Evolutionary conservation across 371 early-diverging fungal genomes (phyloP).

Genomic region (Zychaea mexicana): DNA sequence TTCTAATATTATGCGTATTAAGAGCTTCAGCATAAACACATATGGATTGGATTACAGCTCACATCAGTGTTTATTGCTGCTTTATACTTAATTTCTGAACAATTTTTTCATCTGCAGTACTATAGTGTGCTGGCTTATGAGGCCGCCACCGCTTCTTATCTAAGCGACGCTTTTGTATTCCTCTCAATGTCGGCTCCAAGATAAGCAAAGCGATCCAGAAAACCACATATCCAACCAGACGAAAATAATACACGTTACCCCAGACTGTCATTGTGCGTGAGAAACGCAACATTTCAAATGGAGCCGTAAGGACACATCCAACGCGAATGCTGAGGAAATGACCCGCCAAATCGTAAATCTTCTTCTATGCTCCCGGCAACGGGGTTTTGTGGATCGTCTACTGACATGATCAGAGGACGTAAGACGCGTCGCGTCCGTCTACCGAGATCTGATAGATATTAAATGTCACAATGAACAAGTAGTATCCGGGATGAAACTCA

Average conservation of each 20-base stretch:
- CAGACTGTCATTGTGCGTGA: constrained; percentile 63
- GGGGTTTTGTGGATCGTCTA: constrained; percentile 36
- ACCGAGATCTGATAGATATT: constrained; percentile 25
- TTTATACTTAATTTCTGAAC: too few species aligned
- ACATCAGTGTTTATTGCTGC: too few species aligned
- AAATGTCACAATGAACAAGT: constrained; percentile 40
- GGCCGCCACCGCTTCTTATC: too few species aligned
- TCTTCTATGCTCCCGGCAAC: constrained; percentile 33
- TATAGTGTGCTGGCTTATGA: too few species aligned
- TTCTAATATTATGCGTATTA: too few species aligned
- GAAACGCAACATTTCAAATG: constrained; percentile 72
- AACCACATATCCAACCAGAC: constrained; percentile 43
- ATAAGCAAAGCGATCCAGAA: constrained; percentile 21
- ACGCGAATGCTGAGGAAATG: constrained; percentile 62
- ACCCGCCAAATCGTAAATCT: constrained; percentile 69
- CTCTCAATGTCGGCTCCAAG: constrained; percentile 7
- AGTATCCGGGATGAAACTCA: constrained; percentile 91
- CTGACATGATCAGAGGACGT: constrained; percentile 68
- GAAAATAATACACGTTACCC: constrained; percentile 57
- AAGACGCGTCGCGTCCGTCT: constrained; percentile 62
- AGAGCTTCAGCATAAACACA: too few species aligned
- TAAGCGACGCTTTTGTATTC: constrained; percentile 18
- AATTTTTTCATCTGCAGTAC: too few species aligned
- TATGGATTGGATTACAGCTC: too few species aligned
- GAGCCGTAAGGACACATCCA: constrained; percentile 68